Evolutionary conservation across 805 yeast species (phyloP).

Genomic region (Yueomyces sp.): DNA sequence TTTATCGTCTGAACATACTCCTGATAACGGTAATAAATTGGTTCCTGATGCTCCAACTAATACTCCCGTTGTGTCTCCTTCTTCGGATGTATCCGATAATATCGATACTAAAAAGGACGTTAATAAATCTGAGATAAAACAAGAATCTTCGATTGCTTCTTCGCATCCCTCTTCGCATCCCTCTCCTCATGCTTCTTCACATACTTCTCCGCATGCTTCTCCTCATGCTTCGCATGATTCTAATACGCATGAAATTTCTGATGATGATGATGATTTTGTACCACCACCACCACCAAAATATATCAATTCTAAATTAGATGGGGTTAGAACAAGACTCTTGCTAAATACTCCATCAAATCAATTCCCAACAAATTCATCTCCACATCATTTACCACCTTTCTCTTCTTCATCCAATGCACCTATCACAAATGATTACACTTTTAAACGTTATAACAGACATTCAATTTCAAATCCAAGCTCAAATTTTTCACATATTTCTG

Average conservation of each 20-base stretch:
- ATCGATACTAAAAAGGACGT: too few species aligned
- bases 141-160: too few species aligned
- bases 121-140: too few species aligned
- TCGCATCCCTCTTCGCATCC: too few species aligned
- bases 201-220: too few species aligned
- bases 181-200: too few species aligned
- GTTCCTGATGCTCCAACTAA: not conserved
- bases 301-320: slow-evolving; percentile 22
- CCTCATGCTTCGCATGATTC: too few species aligned
- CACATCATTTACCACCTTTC: not conserved
- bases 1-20: too few species aligned
- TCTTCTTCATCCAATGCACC: not conserved
- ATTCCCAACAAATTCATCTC: not conserved
- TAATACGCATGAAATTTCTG: not conserved
- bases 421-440: not conserved
- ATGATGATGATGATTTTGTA: slow-evolving; percentile 5
- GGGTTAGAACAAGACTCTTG: slow-evolving; percentile 16
- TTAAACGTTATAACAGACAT: too few species aligned
- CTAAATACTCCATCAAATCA: slow-evolving; percentile 3
- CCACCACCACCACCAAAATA: slow-evolving; percentile 19
- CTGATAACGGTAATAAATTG: too few species aligned
- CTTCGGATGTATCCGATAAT: not conserved
- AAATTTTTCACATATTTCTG: too few species aligned
- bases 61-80: not conserved
- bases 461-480: too few species aligned